Evolutionary conservation across 1,139 yeast species (phyloP).

Genomic region (Debaryomycetaceae sp.): DNA sequence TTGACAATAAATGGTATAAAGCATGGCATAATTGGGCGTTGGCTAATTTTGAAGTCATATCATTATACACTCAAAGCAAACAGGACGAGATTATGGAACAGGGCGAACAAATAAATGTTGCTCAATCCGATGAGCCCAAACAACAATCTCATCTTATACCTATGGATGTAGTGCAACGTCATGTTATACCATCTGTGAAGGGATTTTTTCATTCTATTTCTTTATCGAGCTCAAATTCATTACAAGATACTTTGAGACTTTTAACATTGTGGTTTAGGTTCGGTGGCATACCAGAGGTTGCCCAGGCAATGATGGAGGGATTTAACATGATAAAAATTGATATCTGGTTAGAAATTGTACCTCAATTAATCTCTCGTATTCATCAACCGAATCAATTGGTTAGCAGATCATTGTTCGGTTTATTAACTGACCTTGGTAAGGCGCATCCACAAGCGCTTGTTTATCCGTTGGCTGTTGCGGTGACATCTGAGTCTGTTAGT

Average conservation of each 20-base stretch:
- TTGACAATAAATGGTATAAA: slow-evolving; percentile 90
- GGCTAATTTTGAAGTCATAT: slow-evolving; percentile 93
- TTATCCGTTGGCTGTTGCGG: slow-evolving; percentile 93
- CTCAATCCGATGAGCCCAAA: slow-evolving; percentile 8
- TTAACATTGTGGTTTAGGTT: slow-evolving; percentile 93
- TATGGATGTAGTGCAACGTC: slow-evolving; percentile 68
- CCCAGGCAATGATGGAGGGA: slow-evolving; percentile 88
- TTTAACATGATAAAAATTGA: slow-evolving; percentile 86
- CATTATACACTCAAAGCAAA: slow-evolving; percentile 49
- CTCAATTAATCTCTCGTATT: slow-evolving; percentile 92
- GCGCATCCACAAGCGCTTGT: slow-evolving; percentile 97
- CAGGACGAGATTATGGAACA: slow-evolving; percentile 25
- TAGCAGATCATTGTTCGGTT: slow-evolving; percentile 71
- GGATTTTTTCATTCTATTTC: slow-evolving; percentile 97
- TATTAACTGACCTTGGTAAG: slow-evolving; percentile 84
- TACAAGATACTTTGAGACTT: slow-evolving; percentile 88
- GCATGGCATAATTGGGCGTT: slow-evolving; percentile 99
- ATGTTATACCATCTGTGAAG: slow-evolving; percentile 90
- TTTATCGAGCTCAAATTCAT: slow-evolving; percentile 76
- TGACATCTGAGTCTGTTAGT: slow-evolving; percentile 85
- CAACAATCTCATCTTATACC: slow-evolving; percentile 33
- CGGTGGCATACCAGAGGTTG: slow-evolving; percentile 91
- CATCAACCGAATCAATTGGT: slow-evolving; percentile 92
- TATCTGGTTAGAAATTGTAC: slow-evolving; percentile 92
- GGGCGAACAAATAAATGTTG: slow-evolving; percentile 17